A percentile compares a stretch with the other conserved stretches of the same genome.
Evolutionary conservation across 2,329 filamentous ascomycete species (phyloP).

Genomic region (Aspergillus fumigatiaffinis): DNA sequence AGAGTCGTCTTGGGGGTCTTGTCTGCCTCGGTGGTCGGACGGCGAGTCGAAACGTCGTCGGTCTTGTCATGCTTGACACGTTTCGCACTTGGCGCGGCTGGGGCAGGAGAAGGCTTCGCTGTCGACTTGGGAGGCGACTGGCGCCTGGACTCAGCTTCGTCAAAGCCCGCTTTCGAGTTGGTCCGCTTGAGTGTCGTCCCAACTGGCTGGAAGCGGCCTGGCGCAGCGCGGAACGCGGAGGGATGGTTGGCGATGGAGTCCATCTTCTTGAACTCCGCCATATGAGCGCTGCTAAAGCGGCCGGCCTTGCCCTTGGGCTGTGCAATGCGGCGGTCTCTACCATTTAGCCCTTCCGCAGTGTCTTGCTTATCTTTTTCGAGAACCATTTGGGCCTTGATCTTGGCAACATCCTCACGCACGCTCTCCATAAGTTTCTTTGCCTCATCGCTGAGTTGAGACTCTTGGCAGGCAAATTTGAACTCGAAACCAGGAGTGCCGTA

Average conservation of each 20-base stretch:
- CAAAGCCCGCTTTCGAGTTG: constrained; percentile 61
- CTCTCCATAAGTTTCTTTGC: constrained; percentile 60
- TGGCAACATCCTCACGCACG: constrained; percentile 66
- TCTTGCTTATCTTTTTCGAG: constrained; percentile 58
- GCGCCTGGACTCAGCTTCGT: constrained; percentile 50
- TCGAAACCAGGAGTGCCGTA: constrained; percentile 44
- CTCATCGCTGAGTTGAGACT: constrained; percentile 44
- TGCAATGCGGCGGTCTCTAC: constrained; percentile 65
- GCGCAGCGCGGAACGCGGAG: constrained; percentile 61
- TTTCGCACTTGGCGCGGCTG: constrained; percentile 56
- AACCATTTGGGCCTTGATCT: constrained; percentile 65
- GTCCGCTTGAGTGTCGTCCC: constrained; percentile 48
- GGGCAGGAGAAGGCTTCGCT: constrained; percentile 23
- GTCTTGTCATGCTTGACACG: constrained; percentile 63
- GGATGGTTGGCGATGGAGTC: constrained; percentile 87
- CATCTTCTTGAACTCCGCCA: constrained; percentile 94
- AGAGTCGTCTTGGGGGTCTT: constrained; percentile 21
- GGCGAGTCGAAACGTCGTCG: constrained; percentile 66
- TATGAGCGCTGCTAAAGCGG: constrained; percentile 80
- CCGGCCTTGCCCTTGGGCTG: constrained; percentile 71
- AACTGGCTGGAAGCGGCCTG: constrained; percentile 40
- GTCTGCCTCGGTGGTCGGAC: constrained; percentile 30
- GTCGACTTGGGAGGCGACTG: constrained; percentile 35
- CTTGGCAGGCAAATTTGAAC: constrained; percentile 43
- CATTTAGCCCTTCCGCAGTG: constrained; percentile 42